Percentiles rank a stretch among this genome's conserved stretches.
Conservation (phyloP, 208 protist genomes). For the Phytomonas serpens region DNA sequence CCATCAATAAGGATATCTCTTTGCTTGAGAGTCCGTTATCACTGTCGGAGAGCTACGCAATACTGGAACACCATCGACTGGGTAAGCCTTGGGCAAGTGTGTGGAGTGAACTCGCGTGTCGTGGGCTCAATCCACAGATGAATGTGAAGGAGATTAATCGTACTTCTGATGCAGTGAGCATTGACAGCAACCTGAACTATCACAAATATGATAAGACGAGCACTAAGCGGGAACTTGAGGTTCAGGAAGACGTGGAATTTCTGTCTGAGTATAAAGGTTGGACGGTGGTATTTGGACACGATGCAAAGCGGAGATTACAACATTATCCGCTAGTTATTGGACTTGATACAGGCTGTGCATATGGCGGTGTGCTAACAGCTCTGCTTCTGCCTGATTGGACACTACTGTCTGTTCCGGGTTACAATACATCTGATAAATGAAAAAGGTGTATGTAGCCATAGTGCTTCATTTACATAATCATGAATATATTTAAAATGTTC, state of each 20-base stretch:
- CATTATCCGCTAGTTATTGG: slow-evolving; percentile 50
- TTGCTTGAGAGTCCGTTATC: slow-evolving; percentile 18
- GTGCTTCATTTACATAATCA: slow-evolving; percentile 9
- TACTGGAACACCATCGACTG: slow-evolving; percentile 20
- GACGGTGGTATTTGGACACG: slow-evolving; percentile 65
- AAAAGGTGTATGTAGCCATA: neutral
- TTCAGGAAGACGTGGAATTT: slow-evolving; percentile 13
- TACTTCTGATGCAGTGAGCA: neutral
- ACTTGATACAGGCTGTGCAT: slow-evolving; percentile 65
- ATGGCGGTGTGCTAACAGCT: slow-evolving; percentile 49
- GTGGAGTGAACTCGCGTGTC: slow-evolving; percentile 26
- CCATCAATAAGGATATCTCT: slow-evolving; percentile 10
- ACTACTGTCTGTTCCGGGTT: slow-evolving; percentile 47
- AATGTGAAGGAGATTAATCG: neutral
- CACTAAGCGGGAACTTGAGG: neutral
- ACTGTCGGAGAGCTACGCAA: slow-evolving; percentile 20
- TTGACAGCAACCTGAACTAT: neutral
- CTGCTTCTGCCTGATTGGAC: slow-evolving; percentile 34
- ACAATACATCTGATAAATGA: neutral
- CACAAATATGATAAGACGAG: neutral
- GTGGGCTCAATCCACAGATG: neutral
- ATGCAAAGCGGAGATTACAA: slow-evolving; percentile 64
- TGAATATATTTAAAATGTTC: neutral
- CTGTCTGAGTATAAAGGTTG: slow-evolving; percentile 13
- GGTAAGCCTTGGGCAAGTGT: slow-evolving; percentile 38